phyloP scores from a whole-genome alignment of 1,139 yeast genomes.

The Debaryomyces sp. region DNA sequence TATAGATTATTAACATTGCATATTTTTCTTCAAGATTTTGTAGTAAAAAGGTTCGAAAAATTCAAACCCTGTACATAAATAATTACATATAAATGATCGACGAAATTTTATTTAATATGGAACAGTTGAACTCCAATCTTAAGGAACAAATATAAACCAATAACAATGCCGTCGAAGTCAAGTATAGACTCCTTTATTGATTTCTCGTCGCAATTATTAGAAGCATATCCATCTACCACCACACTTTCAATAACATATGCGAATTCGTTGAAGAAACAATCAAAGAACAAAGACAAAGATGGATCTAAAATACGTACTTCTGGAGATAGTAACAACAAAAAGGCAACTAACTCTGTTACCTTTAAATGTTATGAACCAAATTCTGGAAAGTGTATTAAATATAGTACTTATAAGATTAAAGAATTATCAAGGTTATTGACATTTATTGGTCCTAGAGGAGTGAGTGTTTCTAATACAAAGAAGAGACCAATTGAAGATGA shows the following conservation, averaged over 20 bases:
- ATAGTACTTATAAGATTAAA: constrained; percentile 64
- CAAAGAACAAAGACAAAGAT: constrained; percentile 26
- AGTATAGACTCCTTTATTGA: constrained; percentile 40
- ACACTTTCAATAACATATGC: constrained; percentile 43
- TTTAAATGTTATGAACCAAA: constrained; percentile 75
- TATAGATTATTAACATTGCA: constrained; percentile 6
- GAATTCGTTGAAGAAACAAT: constrained; percentile 28
- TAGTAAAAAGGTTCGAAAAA: neutral
- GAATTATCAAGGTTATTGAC: constrained; percentile 79
- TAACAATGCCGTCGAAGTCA: constrained; percentile 10
- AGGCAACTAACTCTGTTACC: constrained; percentile 43
- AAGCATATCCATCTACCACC: constrained; percentile 43
- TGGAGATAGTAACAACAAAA: constrained; percentile 16
- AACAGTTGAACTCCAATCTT: neutral
- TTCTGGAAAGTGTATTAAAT: constrained; percentile 67
- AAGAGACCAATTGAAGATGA: constrained; percentile 13
- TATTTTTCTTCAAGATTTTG: neutral
- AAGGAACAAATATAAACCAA: neutral
- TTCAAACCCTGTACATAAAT: constrained; percentile 2
- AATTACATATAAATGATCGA: neutral
- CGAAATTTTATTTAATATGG: constrained; percentile 4
- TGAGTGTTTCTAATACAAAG: constrained; percentile 35
- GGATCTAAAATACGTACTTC: constrained; percentile 20
- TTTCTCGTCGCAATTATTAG: constrained; percentile 33
- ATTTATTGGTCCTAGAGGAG: constrained; percentile 86